Base-by-base conservation (phyloP, 306 rosid genomes). In the Hippophae tibetana region DNA sequence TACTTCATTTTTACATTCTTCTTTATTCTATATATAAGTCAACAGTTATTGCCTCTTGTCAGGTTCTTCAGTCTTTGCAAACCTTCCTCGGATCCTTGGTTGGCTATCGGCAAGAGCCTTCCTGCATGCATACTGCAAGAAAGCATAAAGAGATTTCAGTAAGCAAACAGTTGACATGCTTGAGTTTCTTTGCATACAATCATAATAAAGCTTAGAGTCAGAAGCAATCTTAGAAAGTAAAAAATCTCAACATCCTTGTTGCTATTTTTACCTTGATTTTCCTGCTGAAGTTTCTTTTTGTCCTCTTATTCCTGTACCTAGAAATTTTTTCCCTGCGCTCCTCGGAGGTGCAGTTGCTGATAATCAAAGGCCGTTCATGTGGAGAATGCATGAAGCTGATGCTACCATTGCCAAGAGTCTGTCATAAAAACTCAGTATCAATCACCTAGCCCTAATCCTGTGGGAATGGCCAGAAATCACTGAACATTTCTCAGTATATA, bases 31-130 rank as follows among this genome's bases (percentile, higher is more conserved):
- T 71, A 18, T 42, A 61, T 49, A 26, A 45, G 62, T 72, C 61
- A 13, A 59, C 59, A 70, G 56, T 70, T 57, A 76, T 73, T 72
- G 73, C 86, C 89, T 81, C 81, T 82, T 89, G 27, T 79, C 82
- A 47, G 59, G 65, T 66, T 93, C 95, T 63, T 86, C 99, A 6
- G 86, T 84, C 72, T 73, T 93, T 2, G 99, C 99, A 79, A 93
- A 93, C 82, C 99, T 82, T 79, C 99, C 99, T 0, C 99, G 95
- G 73, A 93, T 80, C 81, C 99, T 80, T 11, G 97, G 99, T 60
- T 93, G 99, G 70, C 87, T 93, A 76, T 93, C 99, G 11, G 99
- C 99, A 57, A 93, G 89, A 61, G 99, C 99, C 89, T 93, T 93
- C 77, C 99, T 86, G 80, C 99, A 93, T 27, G 99, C 99, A 56